phyloP scores from a whole-genome alignment of 129 eudicot species.

The Lonicera japonica region DNA sequence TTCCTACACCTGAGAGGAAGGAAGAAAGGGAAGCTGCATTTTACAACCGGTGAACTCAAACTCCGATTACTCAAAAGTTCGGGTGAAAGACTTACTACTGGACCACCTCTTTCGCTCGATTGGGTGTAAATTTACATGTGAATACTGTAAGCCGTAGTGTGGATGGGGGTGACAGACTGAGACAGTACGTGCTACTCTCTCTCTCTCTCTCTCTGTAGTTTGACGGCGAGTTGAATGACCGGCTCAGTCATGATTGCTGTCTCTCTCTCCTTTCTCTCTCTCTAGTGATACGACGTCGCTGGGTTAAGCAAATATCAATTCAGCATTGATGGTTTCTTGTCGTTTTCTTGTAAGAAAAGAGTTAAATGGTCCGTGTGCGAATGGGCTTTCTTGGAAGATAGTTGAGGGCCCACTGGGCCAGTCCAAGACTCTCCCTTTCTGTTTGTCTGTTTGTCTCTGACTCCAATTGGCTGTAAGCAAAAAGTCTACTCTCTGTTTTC shows the following conservation, averaged over 20 bases:
- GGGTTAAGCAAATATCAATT: background rate
- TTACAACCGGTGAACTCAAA: too few species aligned
- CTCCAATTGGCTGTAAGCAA: slow-evolving; percentile 12
- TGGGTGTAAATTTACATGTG: too few species aligned
- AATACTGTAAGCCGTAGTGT: background rate
- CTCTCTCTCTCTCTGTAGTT: background rate
- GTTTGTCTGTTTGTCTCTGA: slow-evolving; percentile 16
- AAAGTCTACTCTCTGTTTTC: slow-evolving; percentile 41
- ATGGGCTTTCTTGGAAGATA: background rate
- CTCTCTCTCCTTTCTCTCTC: too few species aligned
- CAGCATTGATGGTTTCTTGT: background rate
- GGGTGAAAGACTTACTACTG: too few species aligned
- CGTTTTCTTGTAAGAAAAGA: background rate
- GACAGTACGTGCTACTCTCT: background rate
- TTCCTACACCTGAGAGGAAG: too few species aligned
- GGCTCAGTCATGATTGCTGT: too few species aligned
- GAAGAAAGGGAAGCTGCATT: too few species aligned
- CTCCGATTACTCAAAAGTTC: too few species aligned
- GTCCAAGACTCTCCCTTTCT: slow-evolving; percentile 24
- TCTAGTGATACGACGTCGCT: background rate
- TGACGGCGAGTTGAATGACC: too few species aligned
- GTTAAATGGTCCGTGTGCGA: too few species aligned
- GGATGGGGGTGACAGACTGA: background rate
- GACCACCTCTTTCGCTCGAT: too few species aligned
- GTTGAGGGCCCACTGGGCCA: slow-evolving; percentile 10